Conservation (phyloP, 208 protist genomes). For the Naegleria gruberi region DNA sequence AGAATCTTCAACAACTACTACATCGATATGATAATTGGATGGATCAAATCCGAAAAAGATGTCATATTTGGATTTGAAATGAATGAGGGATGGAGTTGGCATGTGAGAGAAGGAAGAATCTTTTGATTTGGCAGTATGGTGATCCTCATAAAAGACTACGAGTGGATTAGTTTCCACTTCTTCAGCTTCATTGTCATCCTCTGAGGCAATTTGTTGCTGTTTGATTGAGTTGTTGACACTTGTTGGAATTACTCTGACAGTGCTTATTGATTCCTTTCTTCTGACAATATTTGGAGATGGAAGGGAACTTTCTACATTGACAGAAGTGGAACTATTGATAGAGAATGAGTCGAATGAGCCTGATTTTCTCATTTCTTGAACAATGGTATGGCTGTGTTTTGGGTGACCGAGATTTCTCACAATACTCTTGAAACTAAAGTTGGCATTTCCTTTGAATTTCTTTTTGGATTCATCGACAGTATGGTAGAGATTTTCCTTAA, state of each 20-base stretch:
- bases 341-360: background rate
- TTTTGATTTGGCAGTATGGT: background rate
- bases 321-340: background rate
- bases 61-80: background rate
- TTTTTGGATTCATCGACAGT: background rate
- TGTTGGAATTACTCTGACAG: background rate
- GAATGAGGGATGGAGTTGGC: background rate
- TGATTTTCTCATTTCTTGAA: background rate
- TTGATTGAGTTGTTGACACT: background rate
- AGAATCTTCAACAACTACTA: background rate
- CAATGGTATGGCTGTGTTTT: background rate
- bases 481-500: background rate
- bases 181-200: background rate
- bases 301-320: too few species aligned
- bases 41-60: background rate
- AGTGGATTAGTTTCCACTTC: background rate
- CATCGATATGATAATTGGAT: too few species aligned
- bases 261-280: background rate
- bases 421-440: background rate
- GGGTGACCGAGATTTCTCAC: background rate
- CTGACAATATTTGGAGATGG: background rate
- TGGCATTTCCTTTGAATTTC: background rate
- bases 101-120: background rate
- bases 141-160: background rate
- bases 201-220: background rate